These are phyloP conservation scores for Kodamaea neixiangensis DNA, from an alignment of 805 yeast species.

Conservation along the genomic window DNA sequence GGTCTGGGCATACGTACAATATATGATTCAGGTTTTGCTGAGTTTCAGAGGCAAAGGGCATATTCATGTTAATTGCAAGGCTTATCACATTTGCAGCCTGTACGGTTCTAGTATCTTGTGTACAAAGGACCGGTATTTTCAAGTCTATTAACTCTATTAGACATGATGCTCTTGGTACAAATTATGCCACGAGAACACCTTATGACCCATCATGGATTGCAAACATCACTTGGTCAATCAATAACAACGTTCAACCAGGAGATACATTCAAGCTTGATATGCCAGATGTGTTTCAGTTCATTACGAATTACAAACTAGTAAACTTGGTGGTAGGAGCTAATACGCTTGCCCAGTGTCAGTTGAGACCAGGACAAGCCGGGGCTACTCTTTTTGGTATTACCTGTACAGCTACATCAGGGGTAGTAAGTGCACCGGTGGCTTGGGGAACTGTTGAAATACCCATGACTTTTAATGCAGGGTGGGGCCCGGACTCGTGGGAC, in stretches of 20 bases:
- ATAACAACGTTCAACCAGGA: not conserved
- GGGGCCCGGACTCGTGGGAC: not conserved
- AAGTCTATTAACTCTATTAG: constrained; percentile 8
- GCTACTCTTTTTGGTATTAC: constrained; percentile 1
- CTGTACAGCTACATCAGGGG: not conserved
- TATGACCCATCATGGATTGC: constrained; percentile 7
- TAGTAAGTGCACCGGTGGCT: not conserved
- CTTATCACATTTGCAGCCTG: constrained; percentile 10
- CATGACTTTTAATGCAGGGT: constrained; percentile 4
- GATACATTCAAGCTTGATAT: not conserved
- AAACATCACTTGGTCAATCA: not conserved
- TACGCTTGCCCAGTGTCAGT: constrained; percentile 4
- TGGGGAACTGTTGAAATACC: constrained; percentile 16
- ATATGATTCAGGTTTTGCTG: no score
- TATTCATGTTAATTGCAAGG: not conserved
- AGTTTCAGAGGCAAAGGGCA: no score
- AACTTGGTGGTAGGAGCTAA: not conserved
- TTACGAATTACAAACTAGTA: not conserved
- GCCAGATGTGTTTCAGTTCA: not conserved
- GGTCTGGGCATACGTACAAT: no score
- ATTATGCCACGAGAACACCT: constrained; percentile 7
- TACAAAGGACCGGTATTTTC: constrained; percentile 11
- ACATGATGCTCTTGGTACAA: constrained; percentile 7
- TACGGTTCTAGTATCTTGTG: constrained; percentile 9
- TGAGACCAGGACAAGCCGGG: constrained; percentile 2